Evolutionary conservation across 805 yeast species (phyloP).

Genomic region (Wickerhamiella kurtzmanii): DNA sequence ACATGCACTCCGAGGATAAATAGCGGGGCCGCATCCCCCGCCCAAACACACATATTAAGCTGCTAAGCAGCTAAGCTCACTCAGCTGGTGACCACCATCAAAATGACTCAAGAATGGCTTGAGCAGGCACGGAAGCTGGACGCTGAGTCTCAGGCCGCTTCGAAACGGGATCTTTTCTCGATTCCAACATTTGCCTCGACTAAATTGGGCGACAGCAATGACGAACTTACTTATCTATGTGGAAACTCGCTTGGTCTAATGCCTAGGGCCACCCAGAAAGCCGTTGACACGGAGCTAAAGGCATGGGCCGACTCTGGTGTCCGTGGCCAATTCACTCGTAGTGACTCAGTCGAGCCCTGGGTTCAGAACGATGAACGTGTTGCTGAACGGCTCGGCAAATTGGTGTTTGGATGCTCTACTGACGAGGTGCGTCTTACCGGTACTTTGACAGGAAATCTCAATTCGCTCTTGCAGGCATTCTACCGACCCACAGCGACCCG

Average conservation of each 20-base stretch:
- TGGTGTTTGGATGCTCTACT: conserved; percentile 61
- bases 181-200: too few relatives aligned
- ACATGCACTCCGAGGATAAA: too few relatives aligned
- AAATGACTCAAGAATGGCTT: background rate
- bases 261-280: conserved; percentile 51
- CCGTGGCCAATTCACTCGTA: conserved; percentile 55
- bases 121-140: background rate
- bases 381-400: conserved; percentile 49
- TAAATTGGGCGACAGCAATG: too few relatives aligned
- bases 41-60: background rate
- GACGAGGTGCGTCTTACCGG: conserved; percentile 79
- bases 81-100: background rate
- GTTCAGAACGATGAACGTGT: conserved; percentile 72
- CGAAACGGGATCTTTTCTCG: too few relatives aligned
- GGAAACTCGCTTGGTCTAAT: conserved; percentile 91
- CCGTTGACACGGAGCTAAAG: conserved; percentile 51
- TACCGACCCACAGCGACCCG: conserved; percentile 50
- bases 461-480: conserved; percentile 58
- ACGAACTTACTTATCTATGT: conserved; percentile 48
- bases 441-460: conserved; percentile 69
- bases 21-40: too few relatives aligned
- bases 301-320: conserved; percentile 80
- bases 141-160: background rate
- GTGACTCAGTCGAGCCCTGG: conserved; percentile 48
- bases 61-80: background rate